phyloP scores from a whole-genome alignment of 768 basidiomycete species.

The Neoboletus magnificus region DNA sequence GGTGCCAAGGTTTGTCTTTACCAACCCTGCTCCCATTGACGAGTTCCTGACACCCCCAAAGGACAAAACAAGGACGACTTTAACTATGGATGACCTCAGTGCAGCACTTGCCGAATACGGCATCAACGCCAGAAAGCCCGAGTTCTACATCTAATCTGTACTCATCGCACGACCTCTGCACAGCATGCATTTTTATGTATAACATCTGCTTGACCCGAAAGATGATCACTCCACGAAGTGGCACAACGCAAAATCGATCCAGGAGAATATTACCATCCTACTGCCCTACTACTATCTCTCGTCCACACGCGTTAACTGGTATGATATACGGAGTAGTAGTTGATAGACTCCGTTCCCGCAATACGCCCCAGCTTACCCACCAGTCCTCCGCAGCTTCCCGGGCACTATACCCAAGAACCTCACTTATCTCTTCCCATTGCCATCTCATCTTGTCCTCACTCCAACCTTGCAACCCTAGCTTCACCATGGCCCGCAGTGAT shows the following conservation, averaged over 20 bases:
- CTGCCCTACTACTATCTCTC: not conserved
- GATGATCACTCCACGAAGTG: not conserved
- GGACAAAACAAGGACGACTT: slow-evolving; percentile 89
- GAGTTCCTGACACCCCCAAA: slow-evolving; percentile 26
- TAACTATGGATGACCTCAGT: slow-evolving; percentile 97
- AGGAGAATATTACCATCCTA: not conserved
- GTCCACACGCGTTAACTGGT: not conserved
- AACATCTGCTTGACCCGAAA: slow-evolving; percentile 1
- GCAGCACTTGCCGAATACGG: slow-evolving; percentile 94
- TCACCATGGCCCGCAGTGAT: slow-evolving; percentile 23
- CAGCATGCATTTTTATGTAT: not conserved
- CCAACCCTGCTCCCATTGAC: not conserved
- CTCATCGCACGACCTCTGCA: not conserved
- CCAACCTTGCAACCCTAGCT: slow-evolving; percentile 30
- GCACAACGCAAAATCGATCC: not conserved
- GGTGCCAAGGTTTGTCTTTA: slow-evolving; percentile 56
- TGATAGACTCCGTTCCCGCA: slow-evolving; percentile 35
- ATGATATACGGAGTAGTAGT: not conserved
- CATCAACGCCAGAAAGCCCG: slow-evolving; percentile 89
- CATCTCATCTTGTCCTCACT: slow-evolving; percentile 44
- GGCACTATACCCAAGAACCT: slow-evolving; percentile 47
- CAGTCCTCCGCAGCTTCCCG: slow-evolving; percentile 55
- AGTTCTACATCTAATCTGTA: slow-evolving; percentile 72
- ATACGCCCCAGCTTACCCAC: slow-evolving; percentile 54
- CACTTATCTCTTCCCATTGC: slow-evolving; percentile 51